Conservation (phyloP, 2,329 filamentous ascomycete genomes). For the Akanthomyces dipterigenus region DNA sequence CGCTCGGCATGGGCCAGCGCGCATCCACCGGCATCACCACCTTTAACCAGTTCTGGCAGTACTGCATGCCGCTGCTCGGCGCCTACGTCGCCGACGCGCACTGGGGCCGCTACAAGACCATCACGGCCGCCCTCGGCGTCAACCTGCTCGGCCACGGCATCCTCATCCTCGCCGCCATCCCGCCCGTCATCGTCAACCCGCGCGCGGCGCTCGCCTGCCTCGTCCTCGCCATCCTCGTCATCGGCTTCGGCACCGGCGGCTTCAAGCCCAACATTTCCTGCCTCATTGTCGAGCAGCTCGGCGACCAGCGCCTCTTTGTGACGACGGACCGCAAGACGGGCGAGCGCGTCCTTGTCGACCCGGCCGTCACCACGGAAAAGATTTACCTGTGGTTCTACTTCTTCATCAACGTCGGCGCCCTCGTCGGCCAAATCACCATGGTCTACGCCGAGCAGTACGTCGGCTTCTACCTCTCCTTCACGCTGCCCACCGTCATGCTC, state of each 20-base stretch:
- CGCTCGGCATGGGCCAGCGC: constrained; percentile 50
- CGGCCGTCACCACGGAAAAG: constrained; percentile 52
- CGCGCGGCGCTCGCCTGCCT: constrained; percentile 54
- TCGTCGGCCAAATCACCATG: constrained; percentile 58
- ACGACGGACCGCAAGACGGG: constrained; percentile 42
- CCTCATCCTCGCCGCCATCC: constrained; percentile 59
- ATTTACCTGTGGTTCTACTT: constrained; percentile 68
- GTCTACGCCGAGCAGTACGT: constrained; percentile 68
- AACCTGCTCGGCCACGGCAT: constrained; percentile 62
- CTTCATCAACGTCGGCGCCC: constrained; percentile 64
- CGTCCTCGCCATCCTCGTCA: constrained; percentile 49
- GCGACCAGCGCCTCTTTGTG: constrained; percentile 47
- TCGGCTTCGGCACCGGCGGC: constrained; percentile 60
- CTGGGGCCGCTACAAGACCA: constrained; percentile 63
- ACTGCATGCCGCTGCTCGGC: constrained; percentile 52
- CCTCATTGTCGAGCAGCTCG: constrained; percentile 60
- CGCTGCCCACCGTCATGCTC: constrained; percentile 62
- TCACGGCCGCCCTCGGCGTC: constrained; percentile 53
- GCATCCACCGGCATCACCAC: constrained; percentile 39
- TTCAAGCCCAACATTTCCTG: constrained; percentile 70
- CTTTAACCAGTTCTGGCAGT: constrained; percentile 54
- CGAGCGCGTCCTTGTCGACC: constrained; percentile 59
- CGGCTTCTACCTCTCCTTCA: constrained; percentile 66
- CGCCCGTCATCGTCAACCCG: constrained; percentile 49
- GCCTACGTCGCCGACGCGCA: constrained; percentile 47